Base-by-base conservation (phyloP, 352 stramenopile genomes). In the Globisporangium iwayamae region DNA sequence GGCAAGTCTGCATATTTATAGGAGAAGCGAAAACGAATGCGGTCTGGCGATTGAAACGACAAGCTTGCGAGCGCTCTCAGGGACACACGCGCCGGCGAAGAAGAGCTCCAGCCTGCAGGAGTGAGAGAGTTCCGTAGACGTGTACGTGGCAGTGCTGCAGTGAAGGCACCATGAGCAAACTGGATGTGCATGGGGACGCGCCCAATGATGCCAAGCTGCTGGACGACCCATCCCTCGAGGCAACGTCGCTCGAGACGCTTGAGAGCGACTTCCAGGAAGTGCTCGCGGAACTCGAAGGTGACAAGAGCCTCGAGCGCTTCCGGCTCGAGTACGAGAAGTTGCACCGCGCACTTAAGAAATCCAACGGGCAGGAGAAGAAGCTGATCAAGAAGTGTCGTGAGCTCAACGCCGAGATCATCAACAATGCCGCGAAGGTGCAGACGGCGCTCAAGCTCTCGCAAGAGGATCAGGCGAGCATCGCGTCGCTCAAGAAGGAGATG, bases 291-390 rank as follows among this genome's bases (percentile, higher is more conserved):
- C 73, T 98, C 25, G 86, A 94, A 45, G 90, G 90, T 7, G 94
- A 98, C 75, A 96, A 97, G 70, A 96, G 75, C 34, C 79, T 98
- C 36, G 93, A 98, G 71, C 83, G 90, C 4, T 98, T 98, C 75
- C 83, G 93, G 2, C 71, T 97, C 22, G 95, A 98, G 73, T 98
- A 98, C 69, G 95, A 98, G 69, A 98, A 98, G 73, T 79, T 98
- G 13, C 90, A 98, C 65, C 87, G 92, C 39, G 91, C 93, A 20
- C 81, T 98, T 38, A 96, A 96, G 47, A 98, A 97, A 65, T 97
- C 87, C 8, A 96, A 98, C 60, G 86, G 84, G 1, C 96, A 98
- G 69, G 95, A 98, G 79, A 98, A 98, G 71, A 94, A 96, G 57
- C 78, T 98, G 30, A 95, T 98, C 54, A 97, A 98, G 66, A 98